Evolutionary conservation across 2,329 filamentous ascomycete species (phyloP), one percentile per base, ranked within the genome.

Genomic region (Malbranchea zuffiana): DNA sequence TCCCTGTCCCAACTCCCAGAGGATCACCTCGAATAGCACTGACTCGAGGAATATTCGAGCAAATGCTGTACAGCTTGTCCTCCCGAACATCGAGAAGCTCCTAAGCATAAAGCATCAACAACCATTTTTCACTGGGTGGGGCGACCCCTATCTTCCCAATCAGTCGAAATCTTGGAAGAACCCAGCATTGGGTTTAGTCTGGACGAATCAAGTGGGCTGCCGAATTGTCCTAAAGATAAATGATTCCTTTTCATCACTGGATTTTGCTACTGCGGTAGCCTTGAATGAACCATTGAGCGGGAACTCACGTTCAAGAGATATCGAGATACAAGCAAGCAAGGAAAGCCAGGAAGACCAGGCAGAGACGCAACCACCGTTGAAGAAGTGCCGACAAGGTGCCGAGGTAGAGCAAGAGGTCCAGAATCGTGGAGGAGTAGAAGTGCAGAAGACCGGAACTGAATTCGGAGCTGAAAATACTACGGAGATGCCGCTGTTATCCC

Each of bases 61-160:
- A 42, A 44, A 32, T 39, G 50, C 16, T 32, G 48, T 17, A 6
- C 38, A 25, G 16, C 17, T 38, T 23, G 23, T 37, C 19, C 27
- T 60, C 25, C 50, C 56, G 2, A 49, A 50, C 11, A 54, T 56
- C 12, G 56, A 54, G 27, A 68, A 74, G 8, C 74, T 78, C 0
- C 67, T 95, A 24, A 72, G 75, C 20, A 72, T 95, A 6, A 80
- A 92, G 49, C 82, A 95, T 59, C 88, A 96, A 60, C 85, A 95
- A 57, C 74, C 82, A 28, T 95, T 87, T 75, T 93, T 95, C 61
- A 92, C 87, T 3, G 87, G 90, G 45, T 95, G 90, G 88, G 86
- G 88, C 15, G 83, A 93, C 56, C 69, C 77, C 39, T 63, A 69
- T 11, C 50, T 26, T 6, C 24, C 24, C 25, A 18, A 30, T 25